Evolutionary conservation across 2,329 filamentous ascomycete genomes (phyloP), one percentile per base, ranked within the genome.

Genomic region (Diaporthe helianthi): DNA sequence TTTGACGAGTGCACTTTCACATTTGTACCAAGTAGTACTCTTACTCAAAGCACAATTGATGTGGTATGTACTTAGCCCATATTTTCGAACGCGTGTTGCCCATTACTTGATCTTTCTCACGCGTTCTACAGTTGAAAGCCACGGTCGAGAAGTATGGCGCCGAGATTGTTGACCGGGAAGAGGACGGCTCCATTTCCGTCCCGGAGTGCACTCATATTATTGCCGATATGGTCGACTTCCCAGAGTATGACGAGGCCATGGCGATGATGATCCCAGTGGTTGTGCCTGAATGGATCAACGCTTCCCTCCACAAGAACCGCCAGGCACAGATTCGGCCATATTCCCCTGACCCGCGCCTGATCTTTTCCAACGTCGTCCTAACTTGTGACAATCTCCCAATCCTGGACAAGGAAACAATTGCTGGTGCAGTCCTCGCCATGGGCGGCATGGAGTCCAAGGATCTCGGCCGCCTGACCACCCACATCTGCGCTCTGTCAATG

Each of bases 351-450:
- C 94, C 95, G 2, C 88, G 92, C 69, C 89, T 97, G 77, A 96
- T 98, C 78, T 93, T 99, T 80, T 92, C 92, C 64, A 90, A 93
- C 74, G 91, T 98, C 51, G 87, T 92, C 33, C 85, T 98, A 22
- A 92, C 90, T 38, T 97, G 93, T 76, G 93, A 91, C 55, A 92
- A 96, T 75, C 88, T 99, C 55, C 96, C 96, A 0, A 84, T 89
- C 44, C 92, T 89, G 44, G 96, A 99, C 79, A 93, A 94, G 78
- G 95, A 98, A 80, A 93, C 94, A 13, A 98, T 99, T 68, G 89
- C 93, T 47, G 96, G 94, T 13, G 95, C 93, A 1, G 93, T 95
- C 2, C 83, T 97, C 76, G 95, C 96, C 0, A 89, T 98, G 81
- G 96, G 96, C 26, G 96, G 96, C 19, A 87, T 93, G 75, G 93